Percentiles rank a stretch among this genome's conserved stretches.
These are phyloP conservation scores for Ceratobasidium theobromae DNA, from an alignment of 1,284 basidiomycete genomes.

Conservation along the genomic window DNA sequence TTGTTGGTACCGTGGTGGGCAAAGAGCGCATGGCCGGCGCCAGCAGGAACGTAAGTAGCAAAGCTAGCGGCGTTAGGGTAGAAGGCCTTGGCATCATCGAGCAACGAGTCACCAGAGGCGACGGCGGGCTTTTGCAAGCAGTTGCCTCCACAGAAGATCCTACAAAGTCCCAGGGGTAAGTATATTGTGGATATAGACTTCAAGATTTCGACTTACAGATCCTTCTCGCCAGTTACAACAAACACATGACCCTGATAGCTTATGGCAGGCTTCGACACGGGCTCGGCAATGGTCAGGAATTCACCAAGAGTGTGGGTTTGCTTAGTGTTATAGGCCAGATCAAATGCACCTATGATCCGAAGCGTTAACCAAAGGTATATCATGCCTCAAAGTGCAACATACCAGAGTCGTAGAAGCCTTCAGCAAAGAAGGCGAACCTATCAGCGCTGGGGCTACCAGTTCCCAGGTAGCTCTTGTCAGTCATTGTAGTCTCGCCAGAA, in stretches of 20 bases:
- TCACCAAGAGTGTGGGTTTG: constrained; percentile 44
- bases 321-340: constrained; percentile 37
- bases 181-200: constrained; percentile 32
- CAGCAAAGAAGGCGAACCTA: constrained; percentile 45
- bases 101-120: constrained; percentile 28
- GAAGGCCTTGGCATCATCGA: constrained; percentile 13
- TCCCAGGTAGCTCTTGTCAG: constrained; percentile 35
- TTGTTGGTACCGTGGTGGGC: constrained; percentile 14
- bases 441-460: constrained; percentile 42
- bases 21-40: constrained; percentile 28
- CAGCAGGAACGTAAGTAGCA: constrained; percentile 6
- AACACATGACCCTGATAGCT: constrained; percentile 44
- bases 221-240: constrained; percentile 47
- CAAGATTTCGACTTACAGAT: constrained; percentile 43
- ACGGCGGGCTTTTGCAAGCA: constrained; percentile 33
- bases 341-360: constrained; percentile 33
- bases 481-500: background rate
- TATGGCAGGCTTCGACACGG: constrained; percentile 36
- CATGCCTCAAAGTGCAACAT: constrained; percentile 6
- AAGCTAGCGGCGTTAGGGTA: constrained; percentile 22
- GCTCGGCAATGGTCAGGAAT: constrained; percentile 39
- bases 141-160: constrained; percentile 37
- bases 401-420: constrained; percentile 44
- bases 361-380: constrained; percentile 34
- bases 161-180: constrained; percentile 20